Percentiles rank a stretch among this genome's conserved stretches.
Conservation (phyloP, 1,284 basidiomycete genomes). For the Cerioporus squamosus region DNA sequence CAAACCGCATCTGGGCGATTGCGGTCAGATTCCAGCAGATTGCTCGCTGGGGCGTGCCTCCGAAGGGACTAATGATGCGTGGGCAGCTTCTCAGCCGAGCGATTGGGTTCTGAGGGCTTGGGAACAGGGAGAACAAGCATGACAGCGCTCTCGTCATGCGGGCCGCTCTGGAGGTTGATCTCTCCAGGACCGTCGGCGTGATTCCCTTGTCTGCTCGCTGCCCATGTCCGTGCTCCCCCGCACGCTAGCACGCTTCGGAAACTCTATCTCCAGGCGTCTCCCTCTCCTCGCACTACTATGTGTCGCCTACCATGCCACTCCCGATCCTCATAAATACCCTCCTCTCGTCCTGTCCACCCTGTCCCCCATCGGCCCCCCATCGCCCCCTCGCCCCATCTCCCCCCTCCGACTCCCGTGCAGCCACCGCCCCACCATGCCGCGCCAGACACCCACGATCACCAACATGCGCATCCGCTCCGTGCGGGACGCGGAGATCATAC, state of each 20-base stretch:
- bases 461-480: slow-evolving; percentile 42
- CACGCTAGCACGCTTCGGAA: slow-evolving; percentile 12
- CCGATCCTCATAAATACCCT: slow-evolving; percentile 18
- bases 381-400: slow-evolving; percentile 4
- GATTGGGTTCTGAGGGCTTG: slow-evolving; percentile 7
- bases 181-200: slow-evolving; percentile 7
- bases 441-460: slow-evolving; percentile 44
- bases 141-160: slow-evolving; percentile 15
- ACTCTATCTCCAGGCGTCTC: slow-evolving; percentile 15
- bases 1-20: neutral
- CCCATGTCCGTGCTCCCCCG: slow-evolving; percentile 6
- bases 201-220: slow-evolving; percentile 5
- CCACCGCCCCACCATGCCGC: slow-evolving; percentile 29
- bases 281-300: slow-evolving; percentile 16
- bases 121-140: slow-evolving; percentile 14
- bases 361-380: neutral
- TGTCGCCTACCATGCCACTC: slow-evolving; percentile 7
- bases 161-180: slow-evolving; percentile 17
- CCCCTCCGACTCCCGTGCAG: slow-evolving; percentile 28
- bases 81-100: neutral
- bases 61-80: too few relatives aligned
- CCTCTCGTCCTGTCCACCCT: neutral
- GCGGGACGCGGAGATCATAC: slow-evolving; percentile 47
- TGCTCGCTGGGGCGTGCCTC: too few relatives aligned
- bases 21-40: neutral